Evolutionary conservation across 345 rosid genomes (phyloP).

Genomic region (Nasturtium officinale): DNA sequence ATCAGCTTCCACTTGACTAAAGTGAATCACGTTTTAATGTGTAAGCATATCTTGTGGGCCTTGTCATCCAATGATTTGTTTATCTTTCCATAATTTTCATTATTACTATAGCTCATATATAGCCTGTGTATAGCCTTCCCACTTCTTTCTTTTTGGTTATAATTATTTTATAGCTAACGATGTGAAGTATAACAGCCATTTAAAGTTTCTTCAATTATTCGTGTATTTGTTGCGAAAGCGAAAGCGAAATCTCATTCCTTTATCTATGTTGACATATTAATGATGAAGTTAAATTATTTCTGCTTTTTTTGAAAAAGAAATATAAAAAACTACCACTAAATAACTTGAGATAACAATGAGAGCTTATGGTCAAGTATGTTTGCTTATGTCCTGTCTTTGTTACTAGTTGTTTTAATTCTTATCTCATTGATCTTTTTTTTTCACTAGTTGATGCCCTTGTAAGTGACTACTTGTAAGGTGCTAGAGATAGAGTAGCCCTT

Average conservation of each 20-base stretch:
- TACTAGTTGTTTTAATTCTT: slow-evolving; percentile 30
- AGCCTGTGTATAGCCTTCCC: slow-evolving; percentile 33
- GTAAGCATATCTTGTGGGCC: slow-evolving; percentile 45
- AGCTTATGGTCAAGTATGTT: slow-evolving; percentile 30
- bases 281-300: slow-evolving; percentile 21
- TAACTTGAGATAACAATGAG: slow-evolving; percentile 31
- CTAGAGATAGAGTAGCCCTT: slow-evolving; percentile 26
- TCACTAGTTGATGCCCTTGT: slow-evolving; percentile 41
- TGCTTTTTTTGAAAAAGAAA: slow-evolving; percentile 24
- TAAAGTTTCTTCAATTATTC: slow-evolving; percentile 36
- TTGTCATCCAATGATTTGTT: slow-evolving; percentile 41
- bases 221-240: slow-evolving; percentile 22
- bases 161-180: slow-evolving; percentile 34
- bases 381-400: slow-evolving; percentile 40
- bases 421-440: slow-evolving; percentile 23
- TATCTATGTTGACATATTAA: slow-evolving; percentile 28
- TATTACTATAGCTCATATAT: slow-evolving; percentile 17
- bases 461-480: slow-evolving; percentile 34
- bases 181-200: slow-evolving; percentile 41
- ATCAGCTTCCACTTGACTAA: slow-evolving; percentile 49
- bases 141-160: slow-evolving; percentile 17
- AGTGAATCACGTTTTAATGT: slow-evolving; percentile 41
- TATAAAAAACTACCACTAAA: slow-evolving; percentile 18
- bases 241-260: slow-evolving; percentile 34
- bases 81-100: slow-evolving; percentile 26